Conservation (phyloP, 2,329 filamentous ascomycete species). For the Monosporascus sp. region DNA sequence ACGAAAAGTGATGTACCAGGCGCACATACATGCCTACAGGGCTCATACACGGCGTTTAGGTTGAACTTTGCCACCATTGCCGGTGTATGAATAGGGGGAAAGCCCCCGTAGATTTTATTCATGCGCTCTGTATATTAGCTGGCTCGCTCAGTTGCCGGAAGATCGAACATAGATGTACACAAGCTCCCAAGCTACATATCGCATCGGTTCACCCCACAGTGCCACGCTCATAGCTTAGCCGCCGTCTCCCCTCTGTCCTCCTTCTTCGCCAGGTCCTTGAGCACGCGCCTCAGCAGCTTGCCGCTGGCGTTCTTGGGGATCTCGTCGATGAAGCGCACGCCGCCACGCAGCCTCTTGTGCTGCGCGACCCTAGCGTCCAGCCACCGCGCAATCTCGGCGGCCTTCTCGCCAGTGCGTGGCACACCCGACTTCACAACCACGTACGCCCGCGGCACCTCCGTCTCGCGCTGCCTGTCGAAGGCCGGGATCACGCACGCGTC, state of each 20-base stretch:
- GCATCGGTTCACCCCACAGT: too few species aligned
- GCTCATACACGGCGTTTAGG: conserved; percentile 1
- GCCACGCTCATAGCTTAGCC: conserved; percentile 20
- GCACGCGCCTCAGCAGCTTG: conserved; percentile 55
- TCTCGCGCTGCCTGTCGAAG: conserved; percentile 55
- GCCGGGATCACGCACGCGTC: conserved; percentile 62
- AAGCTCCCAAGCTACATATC: too few species aligned
- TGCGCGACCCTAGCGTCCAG: conserved; percentile 33
- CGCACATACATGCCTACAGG: neutral
- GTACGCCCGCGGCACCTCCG: conserved; percentile 64
- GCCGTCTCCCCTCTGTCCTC: conserved; percentile 22
- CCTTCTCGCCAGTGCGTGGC: conserved; percentile 30
- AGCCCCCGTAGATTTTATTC: neutral
- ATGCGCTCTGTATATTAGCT: neutral
- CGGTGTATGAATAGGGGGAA: neutral
- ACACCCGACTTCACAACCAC: conserved; percentile 45
- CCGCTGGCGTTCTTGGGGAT: conserved; percentile 61
- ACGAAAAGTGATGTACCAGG: neutral
- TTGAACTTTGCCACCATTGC: neutral
- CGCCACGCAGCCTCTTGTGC: conserved; percentile 34
- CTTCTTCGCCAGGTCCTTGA: conserved; percentile 41
- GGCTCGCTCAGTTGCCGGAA: too few species aligned
- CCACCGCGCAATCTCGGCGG: conserved; percentile 34
- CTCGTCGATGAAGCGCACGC: conserved; percentile 43
- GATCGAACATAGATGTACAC: too few species aligned